Percentiles rank a stretch among this genome's conserved stretches.
Evolutionary conservation across 2,329 filamentous ascomycete genomes (phyloP).

Genomic region (Diaporthe amygdali): DNA sequence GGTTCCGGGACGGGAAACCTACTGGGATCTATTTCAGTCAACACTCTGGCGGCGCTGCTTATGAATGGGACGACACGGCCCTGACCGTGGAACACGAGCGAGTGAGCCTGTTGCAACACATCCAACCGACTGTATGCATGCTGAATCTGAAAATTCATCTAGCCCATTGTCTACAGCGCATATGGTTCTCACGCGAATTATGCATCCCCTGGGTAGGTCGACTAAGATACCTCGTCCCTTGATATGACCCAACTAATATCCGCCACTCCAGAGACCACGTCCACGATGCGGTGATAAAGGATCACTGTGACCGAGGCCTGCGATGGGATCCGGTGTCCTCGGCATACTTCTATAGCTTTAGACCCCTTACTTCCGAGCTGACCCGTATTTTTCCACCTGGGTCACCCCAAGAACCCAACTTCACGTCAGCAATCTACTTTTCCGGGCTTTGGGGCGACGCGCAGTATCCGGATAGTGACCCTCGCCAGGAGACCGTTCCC

Average conservation of each 20-base stretch:
- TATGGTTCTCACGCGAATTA: conserved; percentile 43
- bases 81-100: conserved; percentile 33
- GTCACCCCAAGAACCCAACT: conserved; percentile 27
- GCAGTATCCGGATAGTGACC: conserved; percentile 36
- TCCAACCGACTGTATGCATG: neutral
- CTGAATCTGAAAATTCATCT: neutral
- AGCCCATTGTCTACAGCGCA: conserved; percentile 42
- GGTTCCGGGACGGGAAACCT: conserved; percentile 29
- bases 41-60: conserved; percentile 21
- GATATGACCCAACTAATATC: neutral
- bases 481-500: conserved; percentile 37
- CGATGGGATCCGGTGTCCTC: conserved; percentile 41
- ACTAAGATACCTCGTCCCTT: too few relatives aligned
- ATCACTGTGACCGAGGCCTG: conserved; percentile 40
- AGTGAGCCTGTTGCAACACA: conserved; percentile 27
- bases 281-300: conserved; percentile 38
- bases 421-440: conserved; percentile 41
- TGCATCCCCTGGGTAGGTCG: conserved; percentile 33
- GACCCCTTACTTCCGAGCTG: conserved; percentile 32
- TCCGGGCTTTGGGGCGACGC: conserved; percentile 40
- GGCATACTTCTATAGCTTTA: conserved; percentile 41
- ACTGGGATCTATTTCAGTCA: conserved; percentile 26
- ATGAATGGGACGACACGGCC: conserved; percentile 32
- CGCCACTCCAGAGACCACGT: conserved; percentile 33
- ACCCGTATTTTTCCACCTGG: conserved; percentile 27